Evolutionary conservation across 768 basidiomycete genomes (phyloP).

Genomic region (Calvatia gigantea): DNA sequence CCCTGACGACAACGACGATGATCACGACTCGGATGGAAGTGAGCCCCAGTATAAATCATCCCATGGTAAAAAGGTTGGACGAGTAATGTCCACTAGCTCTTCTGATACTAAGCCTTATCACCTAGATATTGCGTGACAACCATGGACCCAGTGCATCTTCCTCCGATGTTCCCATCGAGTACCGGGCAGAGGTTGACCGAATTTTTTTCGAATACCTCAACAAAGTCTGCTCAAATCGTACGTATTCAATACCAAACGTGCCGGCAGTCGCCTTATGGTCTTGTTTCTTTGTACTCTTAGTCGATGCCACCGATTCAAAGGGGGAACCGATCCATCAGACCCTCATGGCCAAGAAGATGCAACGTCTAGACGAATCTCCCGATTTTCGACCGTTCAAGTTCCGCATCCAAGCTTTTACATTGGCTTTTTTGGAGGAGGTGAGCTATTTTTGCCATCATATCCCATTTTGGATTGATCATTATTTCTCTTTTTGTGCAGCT

Average conservation of each 20-base stretch:
- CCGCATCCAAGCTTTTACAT: conserved; percentile 96
- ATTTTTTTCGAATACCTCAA: conserved; percentile 91
- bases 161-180: conserved; percentile 76
- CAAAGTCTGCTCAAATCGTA: conserved; percentile 85
- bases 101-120: background rate
- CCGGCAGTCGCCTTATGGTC: conserved; percentile 13
- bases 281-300: conserved; percentile 36
- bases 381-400: conserved; percentile 99
- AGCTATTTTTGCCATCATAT: conserved; percentile 16
- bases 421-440: conserved; percentile 91
- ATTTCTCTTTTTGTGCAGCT: conserved; percentile 45
- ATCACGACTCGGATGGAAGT: conserved; percentile 35
- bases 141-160: conserved; percentile 19
- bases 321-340: conserved; percentile 98
- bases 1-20: conserved; percentile 49
- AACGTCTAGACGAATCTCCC: conserved; percentile 89
- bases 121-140: conserved; percentile 28
- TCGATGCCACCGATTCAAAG: conserved; percentile 90
- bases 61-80: background rate
- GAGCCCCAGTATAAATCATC: conserved; percentile 11
- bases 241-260: conserved; percentile 26
- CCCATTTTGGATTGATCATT: background rate
- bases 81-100: background rate
- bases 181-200: conserved; percentile 77
- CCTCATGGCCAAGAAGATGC: conserved; percentile 99